Percentiles rank a stretch among this genome's conserved stretches.
Conservation (phyloP, 495 filamentous ascomycete species). For the Hypoxylon lienhwacheense region DNA sequence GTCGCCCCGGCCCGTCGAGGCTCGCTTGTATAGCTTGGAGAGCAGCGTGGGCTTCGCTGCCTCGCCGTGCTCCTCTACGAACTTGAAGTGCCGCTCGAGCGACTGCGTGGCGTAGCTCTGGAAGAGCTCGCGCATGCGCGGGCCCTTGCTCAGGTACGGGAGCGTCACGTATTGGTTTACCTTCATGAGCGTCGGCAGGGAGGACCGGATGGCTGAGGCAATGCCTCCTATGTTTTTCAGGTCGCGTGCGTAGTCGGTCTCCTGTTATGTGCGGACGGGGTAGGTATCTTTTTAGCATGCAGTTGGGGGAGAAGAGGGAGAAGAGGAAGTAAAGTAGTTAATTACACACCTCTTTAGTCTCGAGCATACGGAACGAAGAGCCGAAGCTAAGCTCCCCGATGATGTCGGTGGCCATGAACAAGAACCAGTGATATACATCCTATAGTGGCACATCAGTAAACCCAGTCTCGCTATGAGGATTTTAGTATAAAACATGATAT, state of each 20-base stretch:
- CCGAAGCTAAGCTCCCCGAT: slow-evolving; percentile 61
- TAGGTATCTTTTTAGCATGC: too few species aligned
- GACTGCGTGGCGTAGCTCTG: slow-evolving; percentile 44
- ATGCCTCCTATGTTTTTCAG: slow-evolving; percentile 16
- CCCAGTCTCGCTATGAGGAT: neutral
- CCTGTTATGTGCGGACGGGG: slow-evolving; percentile 1
- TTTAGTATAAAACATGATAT: slow-evolving; percentile 1
- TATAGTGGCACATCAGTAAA: neutral
- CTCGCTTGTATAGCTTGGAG: slow-evolving; percentile 45
- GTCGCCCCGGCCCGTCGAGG: slow-evolving; percentile 34
- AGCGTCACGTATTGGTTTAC: slow-evolving; percentile 26
- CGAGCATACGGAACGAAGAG: slow-evolving; percentile 58
- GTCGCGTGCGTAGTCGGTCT: slow-evolving; percentile 25
- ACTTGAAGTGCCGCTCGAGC: slow-evolving; percentile 45
- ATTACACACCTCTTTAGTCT: slow-evolving; percentile 48
- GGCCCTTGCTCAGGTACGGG: slow-evolving; percentile 11
- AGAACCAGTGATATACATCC: slow-evolving; percentile 61
- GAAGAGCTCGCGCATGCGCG: slow-evolving; percentile 10
- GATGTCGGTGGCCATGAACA: slow-evolving; percentile 60
- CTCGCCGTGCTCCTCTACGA: slow-evolving; percentile 46
- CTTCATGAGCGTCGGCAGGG: slow-evolving; percentile 22
- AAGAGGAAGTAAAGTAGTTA: neutral
- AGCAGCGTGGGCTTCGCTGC: slow-evolving; percentile 47
- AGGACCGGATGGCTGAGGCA: slow-evolving; percentile 13
- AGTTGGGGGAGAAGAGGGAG: neutral